These are phyloP conservation scores for Diutina neorugosa DNA, from an alignment of 1,139 yeast genomes.

Conservation along the genomic window DNA sequence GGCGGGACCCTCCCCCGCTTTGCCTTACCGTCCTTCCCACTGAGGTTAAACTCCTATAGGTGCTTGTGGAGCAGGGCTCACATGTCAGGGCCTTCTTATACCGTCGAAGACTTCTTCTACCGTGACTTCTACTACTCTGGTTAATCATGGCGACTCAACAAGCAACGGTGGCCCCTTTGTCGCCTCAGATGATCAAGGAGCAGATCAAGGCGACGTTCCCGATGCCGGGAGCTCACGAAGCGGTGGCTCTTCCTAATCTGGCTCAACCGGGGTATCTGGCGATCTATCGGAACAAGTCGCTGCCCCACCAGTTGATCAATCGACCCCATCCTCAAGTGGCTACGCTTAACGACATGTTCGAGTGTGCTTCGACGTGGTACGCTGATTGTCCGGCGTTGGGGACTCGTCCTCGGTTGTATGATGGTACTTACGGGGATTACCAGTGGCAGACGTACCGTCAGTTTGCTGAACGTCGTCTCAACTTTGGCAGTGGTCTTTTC, in stretches of 20 bases:
- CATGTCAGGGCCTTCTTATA: background rate
- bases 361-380: constrained; percentile 21
- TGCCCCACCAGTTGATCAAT: constrained; percentile 24
- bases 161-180: background rate
- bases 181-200: background rate
- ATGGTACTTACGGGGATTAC: constrained; percentile 32
- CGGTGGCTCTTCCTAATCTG: background rate
- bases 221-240: background rate
- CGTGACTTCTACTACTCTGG: background rate
- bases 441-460: constrained; percentile 34
- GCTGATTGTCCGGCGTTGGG: constrained; percentile 41
- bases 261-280: constrained; percentile 38
- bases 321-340: constrained; percentile 35
- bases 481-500: constrained; percentile 56
- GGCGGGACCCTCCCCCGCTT: background rate
- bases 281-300: constrained; percentile 33
- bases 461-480: constrained; percentile 27
- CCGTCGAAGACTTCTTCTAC: background rate
- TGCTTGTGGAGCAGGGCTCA: background rate
- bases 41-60: background rate
- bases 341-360: constrained; percentile 40
- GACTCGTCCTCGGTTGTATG: constrained; percentile 22
- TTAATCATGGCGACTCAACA: background rate
- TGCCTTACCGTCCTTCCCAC: background rate
- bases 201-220: background rate